Base-by-base conservation (phyloP, 2,329 filamentous ascomycete genomes). In the Macrophomina tecta region DNA sequence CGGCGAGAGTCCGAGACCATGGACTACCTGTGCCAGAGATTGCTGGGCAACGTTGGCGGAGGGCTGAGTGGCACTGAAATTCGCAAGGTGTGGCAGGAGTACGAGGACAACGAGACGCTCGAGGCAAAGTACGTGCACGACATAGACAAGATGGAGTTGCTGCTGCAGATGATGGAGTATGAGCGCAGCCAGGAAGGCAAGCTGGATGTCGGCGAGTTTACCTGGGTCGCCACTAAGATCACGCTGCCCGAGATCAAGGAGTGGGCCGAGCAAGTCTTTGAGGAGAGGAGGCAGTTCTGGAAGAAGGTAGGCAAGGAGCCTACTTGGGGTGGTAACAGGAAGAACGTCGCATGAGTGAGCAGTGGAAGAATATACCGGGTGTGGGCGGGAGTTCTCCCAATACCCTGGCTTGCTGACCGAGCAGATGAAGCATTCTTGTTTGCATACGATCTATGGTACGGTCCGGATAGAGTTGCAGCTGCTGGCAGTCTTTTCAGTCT, bases 131-230 rank as follows among this genome's bases (percentile, higher is more conserved):
- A 94, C 70, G 95, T 99, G 51, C 95, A 99, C 78, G 95, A 99
- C 77, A 88, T 99, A 68, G 95, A 99, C 81, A 98, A 98, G 88
- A 89, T 99, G 78, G 95, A 99, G 82, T 83, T 99, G 70, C 81
- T 99, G 69, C 82, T 97, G 75, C 95, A 99, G 82, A 97, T 97
- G 91, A 83, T 97, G 36, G 95, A 99, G 79, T 99, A 99, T 75
- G 95, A 99, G 86, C 90, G 91, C 73, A 81, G 85, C 12, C 84
- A 87, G 60, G 80, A 89, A 65, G 87, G 87, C 34, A 80, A 82
- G 69, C 78, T 93, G 46, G 93, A 98, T 77, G 82, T 99, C 61
- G 88, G 90, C 63, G 95, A 99, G 81, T 98, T 99, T 72, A 86
- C 88, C 0, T 90, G 91, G 75, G 95, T 97, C 2, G 87, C 91